These are phyloP conservation scores for Jaenimonas drosophilae DNA, from an alignment of 208 protist genomes.

Conservation along the genomic window DNA sequence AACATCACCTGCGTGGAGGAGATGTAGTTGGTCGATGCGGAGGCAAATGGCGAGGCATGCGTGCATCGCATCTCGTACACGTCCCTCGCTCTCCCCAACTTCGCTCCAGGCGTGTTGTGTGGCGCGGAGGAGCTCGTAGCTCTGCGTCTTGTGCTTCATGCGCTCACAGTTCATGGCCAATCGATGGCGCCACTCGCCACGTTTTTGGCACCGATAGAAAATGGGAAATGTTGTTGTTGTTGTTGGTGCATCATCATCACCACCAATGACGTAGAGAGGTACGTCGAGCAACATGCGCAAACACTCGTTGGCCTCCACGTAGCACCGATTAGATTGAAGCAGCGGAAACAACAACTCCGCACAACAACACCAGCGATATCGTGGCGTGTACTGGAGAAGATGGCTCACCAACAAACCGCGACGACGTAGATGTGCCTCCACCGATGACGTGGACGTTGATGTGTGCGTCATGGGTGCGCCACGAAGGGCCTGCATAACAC, in stretches of 20 bases:
- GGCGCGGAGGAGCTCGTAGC: slow-evolving; percentile 33
- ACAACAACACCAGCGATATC: slow-evolving; percentile 63
- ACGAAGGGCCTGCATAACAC: neutral
- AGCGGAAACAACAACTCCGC: slow-evolving; percentile 48
- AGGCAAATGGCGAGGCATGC: too few relatives aligned
- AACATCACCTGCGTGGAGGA: too few relatives aligned
- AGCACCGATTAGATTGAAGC: slow-evolving; percentile 37
- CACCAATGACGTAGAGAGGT: slow-evolving; percentile 25
- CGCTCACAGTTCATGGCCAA: slow-evolving; percentile 50
- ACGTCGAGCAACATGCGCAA: slow-evolving; percentile 39
- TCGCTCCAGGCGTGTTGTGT: slow-evolving; percentile 11
- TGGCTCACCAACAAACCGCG: slow-evolving; percentile 43
- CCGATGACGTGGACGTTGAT: neutral
- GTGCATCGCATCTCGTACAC: too few relatives aligned
- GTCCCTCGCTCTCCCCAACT: too few relatives aligned
- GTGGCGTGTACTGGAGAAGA: slow-evolving; percentile 51
- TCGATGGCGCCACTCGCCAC: slow-evolving; percentile 49
- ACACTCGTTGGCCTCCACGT: slow-evolving; percentile 52
- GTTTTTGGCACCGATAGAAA: slow-evolving; percentile 44
- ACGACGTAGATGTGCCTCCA: slow-evolving; percentile 20
- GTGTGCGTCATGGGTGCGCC: too few relatives aligned
- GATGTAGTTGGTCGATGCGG: too few relatives aligned
- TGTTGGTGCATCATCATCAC: neutral
- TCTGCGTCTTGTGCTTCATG: slow-evolving; percentile 26
- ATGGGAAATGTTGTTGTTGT: slow-evolving; percentile 16